Percentiles rank a stretch among this genome's conserved stretches.
phyloP scores from a whole-genome alignment of 2,329 filamentous ascomycete genomes.

The Sordariomycetes sp. region DNA sequence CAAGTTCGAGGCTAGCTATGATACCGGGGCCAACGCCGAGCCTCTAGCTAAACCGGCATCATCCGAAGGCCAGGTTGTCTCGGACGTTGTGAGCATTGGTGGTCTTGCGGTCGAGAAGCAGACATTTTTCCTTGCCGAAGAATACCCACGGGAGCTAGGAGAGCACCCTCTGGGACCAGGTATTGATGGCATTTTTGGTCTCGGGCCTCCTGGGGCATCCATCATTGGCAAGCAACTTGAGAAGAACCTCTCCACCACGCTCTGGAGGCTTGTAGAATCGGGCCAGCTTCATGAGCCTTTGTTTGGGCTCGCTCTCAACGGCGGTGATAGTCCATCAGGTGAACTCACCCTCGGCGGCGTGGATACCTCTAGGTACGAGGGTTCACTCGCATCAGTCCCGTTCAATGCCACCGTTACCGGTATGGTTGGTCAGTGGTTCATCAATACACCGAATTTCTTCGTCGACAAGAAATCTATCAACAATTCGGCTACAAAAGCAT shows the following conservation, averaged over 20 bases:
- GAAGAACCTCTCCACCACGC: constrained; percentile 10
- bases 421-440: constrained; percentile 12
- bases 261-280: constrained; percentile 16
- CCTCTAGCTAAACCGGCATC: constrained; percentile 12
- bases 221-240: constrained; percentile 6
- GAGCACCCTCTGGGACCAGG: constrained; percentile 9
- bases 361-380: constrained; percentile 17
- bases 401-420: constrained; percentile 11
- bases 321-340: constrained; percentile 10
- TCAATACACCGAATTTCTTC: constrained; percentile 15
- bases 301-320: constrained; percentile 18
- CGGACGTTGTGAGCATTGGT: constrained; percentile 18
- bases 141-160: constrained; percentile 15
- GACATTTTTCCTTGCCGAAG: constrained; percentile 19
- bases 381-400: constrained; percentile 13
- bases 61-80: constrained; percentile 14
- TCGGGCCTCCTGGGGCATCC: constrained; percentile 9
- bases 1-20: constrained; percentile 9
- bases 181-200: constrained; percentile 23
- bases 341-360: constrained; percentile 22
- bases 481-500: constrained; percentile 7
- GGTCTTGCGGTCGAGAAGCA: constrained; percentile 12
- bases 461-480: constrained; percentile 11
- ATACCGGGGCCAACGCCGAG: constrained; percentile 17
- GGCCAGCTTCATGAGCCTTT: constrained; percentile 14